Evolutionary conservation across 225 moss, liverwort and hornwort genomes (phyloP).

Genomic region (Asterella californica): DNA sequence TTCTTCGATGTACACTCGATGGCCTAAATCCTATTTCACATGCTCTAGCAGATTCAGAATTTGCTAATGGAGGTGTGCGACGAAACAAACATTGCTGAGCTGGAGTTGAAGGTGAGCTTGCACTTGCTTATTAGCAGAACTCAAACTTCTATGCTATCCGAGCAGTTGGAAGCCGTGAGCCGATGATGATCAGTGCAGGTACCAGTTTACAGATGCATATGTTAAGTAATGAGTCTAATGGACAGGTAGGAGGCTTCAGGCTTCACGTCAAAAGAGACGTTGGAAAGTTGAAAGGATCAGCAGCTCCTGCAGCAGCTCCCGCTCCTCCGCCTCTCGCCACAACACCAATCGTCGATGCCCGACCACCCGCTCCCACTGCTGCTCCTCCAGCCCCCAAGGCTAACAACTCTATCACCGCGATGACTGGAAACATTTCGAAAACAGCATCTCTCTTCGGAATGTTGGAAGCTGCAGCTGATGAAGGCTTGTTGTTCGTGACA

Average conservation of each 20-base stretch:
- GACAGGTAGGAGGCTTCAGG: conserved; percentile 72
- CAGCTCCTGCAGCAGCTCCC: conserved; percentile 38
- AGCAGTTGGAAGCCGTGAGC: not conserved
- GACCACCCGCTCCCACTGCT: conserved; percentile 24
- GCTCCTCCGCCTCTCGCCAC: conserved; percentile 45
- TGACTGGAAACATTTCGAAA: conserved; percentile 42
- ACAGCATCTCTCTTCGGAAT: conserved; percentile 67
- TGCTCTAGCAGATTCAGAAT: conserved; percentile 12
- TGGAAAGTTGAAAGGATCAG: conserved; percentile 48
- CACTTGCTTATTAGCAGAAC: not conserved
- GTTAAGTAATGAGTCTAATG: not conserved
- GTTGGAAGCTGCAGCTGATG: conserved; percentile 77
- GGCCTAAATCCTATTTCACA: not conserved
- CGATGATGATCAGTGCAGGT: not conserved
- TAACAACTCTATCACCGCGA: conserved; percentile 41
- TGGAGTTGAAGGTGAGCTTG: conserved; percentile 46
- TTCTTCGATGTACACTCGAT: not conserved
- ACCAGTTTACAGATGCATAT: not conserved
- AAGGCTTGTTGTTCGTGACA: conserved; percentile 67
- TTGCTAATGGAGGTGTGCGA: conserved; percentile 56
- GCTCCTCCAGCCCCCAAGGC: conserved; percentile 32
- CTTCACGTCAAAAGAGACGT: conserved; percentile 68
- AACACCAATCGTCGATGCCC: conserved; percentile 63
- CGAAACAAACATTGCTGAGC: conserved; percentile 59
- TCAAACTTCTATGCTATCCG: not conserved